phyloP scores from a whole-genome alignment of 2,329 filamentous ascomycete species.

The Tolypocladium amazonense region DNA sequence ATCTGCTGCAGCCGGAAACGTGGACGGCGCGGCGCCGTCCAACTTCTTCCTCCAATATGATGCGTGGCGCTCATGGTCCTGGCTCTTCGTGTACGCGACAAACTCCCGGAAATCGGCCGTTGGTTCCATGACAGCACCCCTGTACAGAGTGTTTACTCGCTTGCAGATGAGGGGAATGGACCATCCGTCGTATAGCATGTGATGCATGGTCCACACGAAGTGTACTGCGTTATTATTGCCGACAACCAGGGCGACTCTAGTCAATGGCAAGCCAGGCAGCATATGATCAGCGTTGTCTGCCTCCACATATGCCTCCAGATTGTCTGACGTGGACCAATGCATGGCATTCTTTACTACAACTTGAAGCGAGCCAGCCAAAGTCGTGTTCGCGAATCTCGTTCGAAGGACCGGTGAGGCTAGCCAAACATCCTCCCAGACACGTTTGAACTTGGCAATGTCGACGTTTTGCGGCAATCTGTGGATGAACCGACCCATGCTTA shows the following conservation, averaged over 20 bases:
- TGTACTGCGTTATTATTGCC: not conserved
- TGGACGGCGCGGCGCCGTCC: not conserved
- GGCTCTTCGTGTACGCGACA: not conserved
- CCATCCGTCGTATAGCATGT: conserved; percentile 13
- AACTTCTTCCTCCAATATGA: not conserved
- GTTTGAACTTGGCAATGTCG: conserved; percentile 13
- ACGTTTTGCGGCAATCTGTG: conserved; percentile 2
- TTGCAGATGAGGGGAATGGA: conserved; percentile 2
- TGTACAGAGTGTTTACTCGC: not conserved
- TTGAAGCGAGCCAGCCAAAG: conserved; percentile 1
- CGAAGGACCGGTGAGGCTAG: not conserved
- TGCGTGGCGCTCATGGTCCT: not conserved
- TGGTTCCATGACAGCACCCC: not conserved
- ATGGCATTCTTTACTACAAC: not conserved
- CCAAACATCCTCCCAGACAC: conserved; percentile 12
- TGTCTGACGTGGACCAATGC: not conserved
- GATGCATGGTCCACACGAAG: conserved; percentile 12
- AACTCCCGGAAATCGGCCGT: conserved; percentile 2
- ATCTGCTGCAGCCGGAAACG: not conserved
- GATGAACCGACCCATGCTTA: not conserved
- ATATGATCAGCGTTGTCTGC: not conserved
- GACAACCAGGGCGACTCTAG: not conserved
- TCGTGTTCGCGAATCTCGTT: not conserved
- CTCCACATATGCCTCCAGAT: not conserved
- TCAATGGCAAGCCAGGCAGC: not conserved